Evolutionary conservation across 495 filamentous ascomycete species (phyloP), one percentile per base, ranked within the genome.

Genomic region (Patellaria atrata): DNA sequence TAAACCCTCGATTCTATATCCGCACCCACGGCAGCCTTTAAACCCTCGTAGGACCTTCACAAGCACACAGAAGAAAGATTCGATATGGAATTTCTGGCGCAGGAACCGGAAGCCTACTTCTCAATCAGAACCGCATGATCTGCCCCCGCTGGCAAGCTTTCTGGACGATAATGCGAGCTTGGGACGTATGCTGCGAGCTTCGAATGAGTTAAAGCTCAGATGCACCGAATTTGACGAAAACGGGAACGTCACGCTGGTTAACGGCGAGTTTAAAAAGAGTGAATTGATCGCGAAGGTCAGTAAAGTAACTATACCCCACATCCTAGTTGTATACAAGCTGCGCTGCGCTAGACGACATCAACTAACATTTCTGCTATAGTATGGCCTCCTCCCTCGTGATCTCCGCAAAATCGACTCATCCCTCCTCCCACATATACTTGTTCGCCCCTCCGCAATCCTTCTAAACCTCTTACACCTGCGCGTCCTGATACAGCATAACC

Each of bases 391-490:
- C 9, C 86, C 91, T 33, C 86, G 89, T 30, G 89, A 97, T 64
- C 68, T 97, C 5, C 81, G 89, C 47, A 97, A 97, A 55, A 94
- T 96, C 47, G 89, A 94, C 52, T 92, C 84, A n/a, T 93, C 82
- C 32, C 79, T 92, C 42, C 71, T 97, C n/a, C 89, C 89, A 4
- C 82, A 94, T 44, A 96, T 97, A 31, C 75, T 96, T 34, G 77
- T 97, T 37, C 86, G 89, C 30, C 85, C 85, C 18, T 85, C 79
- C 24, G 85, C 89, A 7, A 96, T 97, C 39, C 66, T 97, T 0
- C 79, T 97, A 48, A 96, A 94, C 47, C 68, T 97, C 12, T 70
- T 97, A 9, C 89, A 97, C 52, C 66, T 97, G 18, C 78, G 87
- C 15, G 85, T 91, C 15, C 66, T 97, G 9, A 94, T 97, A 52